Conservation (phyloP, 371 early-diverging fungal species). For the Zancudomyces culisetae region DNA sequence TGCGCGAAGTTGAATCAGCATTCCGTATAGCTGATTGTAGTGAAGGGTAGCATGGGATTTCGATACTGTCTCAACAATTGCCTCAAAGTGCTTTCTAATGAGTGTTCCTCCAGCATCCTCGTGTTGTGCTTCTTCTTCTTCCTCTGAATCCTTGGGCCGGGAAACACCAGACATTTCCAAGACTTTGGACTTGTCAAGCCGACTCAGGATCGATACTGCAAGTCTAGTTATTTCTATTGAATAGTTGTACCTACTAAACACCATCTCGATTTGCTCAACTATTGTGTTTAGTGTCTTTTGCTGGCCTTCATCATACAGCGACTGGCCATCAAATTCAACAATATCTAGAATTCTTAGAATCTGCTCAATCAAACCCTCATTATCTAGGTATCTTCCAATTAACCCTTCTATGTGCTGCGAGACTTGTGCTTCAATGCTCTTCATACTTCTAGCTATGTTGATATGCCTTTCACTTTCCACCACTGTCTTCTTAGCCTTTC, state of each 20-base stretch:
- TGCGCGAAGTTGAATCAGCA: not conserved
- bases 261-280: not conserved
- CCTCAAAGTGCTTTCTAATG: not conserved
- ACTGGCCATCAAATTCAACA: not conserved
- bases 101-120: not conserved
- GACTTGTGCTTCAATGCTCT: not conserved
- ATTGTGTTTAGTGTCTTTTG: not conserved
- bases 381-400: not conserved
- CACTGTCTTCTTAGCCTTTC: not conserved
- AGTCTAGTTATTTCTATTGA: not conserved
- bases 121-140: not conserved
- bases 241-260: not conserved
- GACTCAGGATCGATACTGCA: not conserved
- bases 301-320: not conserved
- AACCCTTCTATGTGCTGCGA: not conserved
- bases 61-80: not conserved
- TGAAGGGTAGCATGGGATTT: not conserved
- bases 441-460: not conserved
- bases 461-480: not conserved
- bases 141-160: not conserved
- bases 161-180: not conserved
- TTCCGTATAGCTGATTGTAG: not conserved
- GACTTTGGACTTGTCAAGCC: not conserved
- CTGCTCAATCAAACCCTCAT: not conserved
- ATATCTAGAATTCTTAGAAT: not conserved